Percentiles rank a stretch among this genome's conserved stretches.
Evolutionary conservation across 192 early-diverging fungal genomes (phyloP).

Genomic region (Gryganskiella cystojenkinii): DNA sequence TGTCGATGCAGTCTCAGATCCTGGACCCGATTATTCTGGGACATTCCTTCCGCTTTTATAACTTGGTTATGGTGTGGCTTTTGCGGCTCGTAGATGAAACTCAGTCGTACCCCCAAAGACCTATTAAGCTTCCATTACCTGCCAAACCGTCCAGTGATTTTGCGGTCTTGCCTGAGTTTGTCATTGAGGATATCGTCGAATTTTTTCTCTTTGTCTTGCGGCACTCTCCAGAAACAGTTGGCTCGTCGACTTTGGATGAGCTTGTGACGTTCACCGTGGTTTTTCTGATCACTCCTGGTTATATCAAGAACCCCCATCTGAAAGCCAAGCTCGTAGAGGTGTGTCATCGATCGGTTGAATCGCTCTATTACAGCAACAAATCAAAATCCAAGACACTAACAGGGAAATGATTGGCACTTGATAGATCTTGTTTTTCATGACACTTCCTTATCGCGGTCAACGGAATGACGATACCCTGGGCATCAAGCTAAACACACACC

Average conservation of each 20-base stretch:
- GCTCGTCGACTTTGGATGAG: conserved; percentile 54
- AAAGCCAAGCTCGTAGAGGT: conserved; percentile 96
- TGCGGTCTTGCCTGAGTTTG: conserved; percentile 90
- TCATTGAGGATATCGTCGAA: conserved; percentile 90
- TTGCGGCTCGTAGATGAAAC: conserved; percentile 77
- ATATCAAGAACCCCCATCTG: conserved; percentile 95
- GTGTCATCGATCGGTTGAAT: background rate
- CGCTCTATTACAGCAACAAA: background rate
- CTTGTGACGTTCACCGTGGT: conserved; percentile 78
- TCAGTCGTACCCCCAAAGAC: conserved; percentile 54
- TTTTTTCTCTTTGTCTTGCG: conserved; percentile 77
- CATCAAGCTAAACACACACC: conserved; percentile 75
- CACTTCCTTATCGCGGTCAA: conserved; percentile 67
- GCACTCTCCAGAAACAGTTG: conserved; percentile 58
- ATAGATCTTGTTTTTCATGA: conserved; percentile 85
- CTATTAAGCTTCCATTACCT: conserved; percentile 68
- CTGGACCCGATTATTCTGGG: conserved; percentile 78
- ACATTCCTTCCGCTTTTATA: conserved; percentile 81
- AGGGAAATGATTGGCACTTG: background rate
- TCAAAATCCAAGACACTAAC: background rate
- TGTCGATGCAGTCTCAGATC: conserved; percentile 81
- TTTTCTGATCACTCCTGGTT: conserved; percentile 80
- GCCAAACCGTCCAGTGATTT: conserved; percentile 63
- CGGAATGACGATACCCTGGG: conserved; percentile 71
- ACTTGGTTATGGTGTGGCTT: conserved; percentile 91